These are phyloP conservation scores for Coemansia sp. DNA, from an alignment of 192 early-diverging fungal genomes.

Conservation along the genomic window DNA sequence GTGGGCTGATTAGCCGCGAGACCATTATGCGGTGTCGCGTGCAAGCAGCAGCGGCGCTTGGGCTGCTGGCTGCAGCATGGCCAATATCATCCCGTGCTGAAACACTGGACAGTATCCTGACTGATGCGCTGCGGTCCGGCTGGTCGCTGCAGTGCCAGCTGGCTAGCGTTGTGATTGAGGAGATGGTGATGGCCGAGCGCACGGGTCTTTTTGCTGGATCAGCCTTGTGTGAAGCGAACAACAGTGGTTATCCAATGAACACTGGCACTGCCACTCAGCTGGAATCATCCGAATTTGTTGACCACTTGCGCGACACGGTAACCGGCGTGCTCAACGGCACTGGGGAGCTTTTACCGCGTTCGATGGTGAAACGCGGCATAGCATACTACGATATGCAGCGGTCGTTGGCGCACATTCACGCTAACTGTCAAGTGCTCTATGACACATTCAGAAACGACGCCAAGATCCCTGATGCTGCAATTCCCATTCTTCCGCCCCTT, in stretches of 20 bases:
- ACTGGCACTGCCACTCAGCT: constrained; percentile 34
- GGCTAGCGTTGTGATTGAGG: constrained; percentile 74
- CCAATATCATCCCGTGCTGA: constrained; percentile 51
- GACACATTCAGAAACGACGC: constrained; percentile 44
- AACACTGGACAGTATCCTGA: constrained; percentile 58
- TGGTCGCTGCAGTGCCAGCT: constrained; percentile 80
- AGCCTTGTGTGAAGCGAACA: not conserved
- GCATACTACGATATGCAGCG: constrained; percentile 6
- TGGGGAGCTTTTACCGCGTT: not conserved
- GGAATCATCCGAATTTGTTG: constrained; percentile 52
- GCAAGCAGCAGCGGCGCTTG: constrained; percentile 74
- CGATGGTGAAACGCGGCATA: not conserved
- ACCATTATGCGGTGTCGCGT: constrained; percentile 81
- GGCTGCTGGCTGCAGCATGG: constrained; percentile 67
- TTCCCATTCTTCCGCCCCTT: not conserved
- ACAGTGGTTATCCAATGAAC: not conserved
- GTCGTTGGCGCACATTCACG: constrained; percentile 1
- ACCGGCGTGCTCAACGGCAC: constrained; percentile 48
- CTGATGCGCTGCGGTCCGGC: constrained; percentile 63
- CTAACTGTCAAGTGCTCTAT: constrained; percentile 8
- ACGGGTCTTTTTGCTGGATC: constrained; percentile 19
- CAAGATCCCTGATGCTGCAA: constrained; percentile 11
- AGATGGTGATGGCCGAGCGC: constrained; percentile 67
- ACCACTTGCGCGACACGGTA: constrained; percentile 57
- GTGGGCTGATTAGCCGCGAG: constrained; percentile 74